Evolutionary conservation across 176 grass and related monocot species (phyloP).

Genomic region (Otatea glauca): DNA sequence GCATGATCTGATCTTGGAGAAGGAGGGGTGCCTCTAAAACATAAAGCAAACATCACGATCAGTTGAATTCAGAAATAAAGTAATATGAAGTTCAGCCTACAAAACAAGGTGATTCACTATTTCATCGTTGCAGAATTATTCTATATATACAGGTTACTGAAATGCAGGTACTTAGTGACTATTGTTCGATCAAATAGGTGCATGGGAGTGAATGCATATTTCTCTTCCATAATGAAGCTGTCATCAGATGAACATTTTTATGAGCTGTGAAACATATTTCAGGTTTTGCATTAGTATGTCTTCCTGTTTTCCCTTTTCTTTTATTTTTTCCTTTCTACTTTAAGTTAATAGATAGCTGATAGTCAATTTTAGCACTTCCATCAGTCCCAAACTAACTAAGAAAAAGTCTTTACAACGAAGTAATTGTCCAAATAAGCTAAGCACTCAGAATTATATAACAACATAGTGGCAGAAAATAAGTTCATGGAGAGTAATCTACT

Average conservation of each 20-base stretch:
- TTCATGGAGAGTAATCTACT: slow-evolving; percentile 1
- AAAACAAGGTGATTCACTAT: neutral
- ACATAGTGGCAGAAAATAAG: neutral
- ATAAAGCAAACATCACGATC: slow-evolving; percentile 32
- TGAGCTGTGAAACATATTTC: neutral
- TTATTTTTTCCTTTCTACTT: neutral
- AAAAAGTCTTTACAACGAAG: slow-evolving; percentile 2
- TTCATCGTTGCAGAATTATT: slow-evolving; percentile 29
- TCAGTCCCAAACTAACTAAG: neutral
- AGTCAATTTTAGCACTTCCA: slow-evolving; percentile 23
- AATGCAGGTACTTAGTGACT: neutral
- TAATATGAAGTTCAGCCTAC: neutral
- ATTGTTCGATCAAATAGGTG: neutral
- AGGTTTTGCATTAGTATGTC: neutral
- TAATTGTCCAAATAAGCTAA: slow-evolving; percentile 22
- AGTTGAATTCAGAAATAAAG: slow-evolving; percentile 27
- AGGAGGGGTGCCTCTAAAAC: slow-evolving; percentile 81
- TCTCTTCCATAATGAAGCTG: neutral
- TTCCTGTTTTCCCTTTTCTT: neutral
- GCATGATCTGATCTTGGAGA: slow-evolving; percentile 94
- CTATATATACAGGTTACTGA: slow-evolving; percentile 4
- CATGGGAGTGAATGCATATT: neutral
- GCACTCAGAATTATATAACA: neutral
- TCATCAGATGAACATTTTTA: neutral
- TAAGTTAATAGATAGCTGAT: neutral